phyloP scores from a whole-genome alignment of 495 filamentous ascomycete genomes.

The Aspergillus sclerotiicarbonarius region DNA sequence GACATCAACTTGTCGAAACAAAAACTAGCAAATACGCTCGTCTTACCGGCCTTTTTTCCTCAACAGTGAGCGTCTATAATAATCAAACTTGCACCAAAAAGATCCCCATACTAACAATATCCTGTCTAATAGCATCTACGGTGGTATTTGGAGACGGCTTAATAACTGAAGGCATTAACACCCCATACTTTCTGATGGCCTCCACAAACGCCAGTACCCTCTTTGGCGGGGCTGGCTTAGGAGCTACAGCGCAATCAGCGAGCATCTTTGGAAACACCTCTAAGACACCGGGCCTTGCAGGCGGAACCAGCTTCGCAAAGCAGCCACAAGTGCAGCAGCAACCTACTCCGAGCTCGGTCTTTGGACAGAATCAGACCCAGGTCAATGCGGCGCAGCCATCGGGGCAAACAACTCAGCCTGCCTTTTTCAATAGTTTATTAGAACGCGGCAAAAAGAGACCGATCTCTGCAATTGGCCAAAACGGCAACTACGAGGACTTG shows the following conservation, averaged over 20 bases:
- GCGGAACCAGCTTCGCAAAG: conserved; percentile 28
- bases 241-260: conserved; percentile 27
- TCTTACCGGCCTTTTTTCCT: not conserved
- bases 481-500: conserved; percentile 45
- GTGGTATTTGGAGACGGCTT: not conserved
- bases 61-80: not conserved
- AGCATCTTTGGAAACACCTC: conserved; percentile 27
- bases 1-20: conserved; percentile 11
- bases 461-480: conserved; percentile 35
- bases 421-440: conserved; percentile 85
- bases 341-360: conserved; percentile 28
- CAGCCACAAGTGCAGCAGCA: conserved; percentile 36
- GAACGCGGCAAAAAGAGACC: conserved; percentile 65
- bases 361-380: conserved; percentile 33
- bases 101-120: not conserved
- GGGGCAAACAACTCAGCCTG: conserved; percentile 48
- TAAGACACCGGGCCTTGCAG: conserved; percentile 25
- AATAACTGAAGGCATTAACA: not conserved
- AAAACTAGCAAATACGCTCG: not conserved
- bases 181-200: conserved; percentile 19
- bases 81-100: not conserved
- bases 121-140: not conserved
- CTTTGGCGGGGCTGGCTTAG: conserved; percentile 36
- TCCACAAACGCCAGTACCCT: conserved; percentile 31
- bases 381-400: conserved; percentile 16